Base-by-base conservation (phyloP, 2,329 filamentous ascomycete genomes). In the Rosellinia necatrix region DNA sequence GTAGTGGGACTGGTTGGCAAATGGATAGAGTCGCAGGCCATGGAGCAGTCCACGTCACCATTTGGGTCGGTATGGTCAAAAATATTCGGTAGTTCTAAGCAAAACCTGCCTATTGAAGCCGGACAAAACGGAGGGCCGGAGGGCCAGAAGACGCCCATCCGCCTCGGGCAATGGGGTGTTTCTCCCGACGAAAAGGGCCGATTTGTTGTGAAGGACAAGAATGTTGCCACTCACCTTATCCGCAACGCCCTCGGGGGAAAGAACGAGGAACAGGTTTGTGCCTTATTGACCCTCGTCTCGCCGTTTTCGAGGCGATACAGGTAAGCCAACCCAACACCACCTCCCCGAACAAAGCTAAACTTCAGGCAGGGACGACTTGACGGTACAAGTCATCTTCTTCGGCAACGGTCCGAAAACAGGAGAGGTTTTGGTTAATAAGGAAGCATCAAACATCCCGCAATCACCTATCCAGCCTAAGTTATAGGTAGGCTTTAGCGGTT, bases 321-420 rank as follows among this genome's bases (percentile, higher is more conserved):
- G 90, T 92, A 80, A 69, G 80, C 72, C 51, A 24, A n/a, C 38
- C 15, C 24, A 21, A 17, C 1, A 2, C 24, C 40, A 7, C 10
- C 12, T 17, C 21, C 3, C 27, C 25, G 24, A 19, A 21, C n/a
- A 17, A 25, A 58, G 58, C 67, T 67, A 43, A 66, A 21, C 41
- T 2, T 51, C n/a, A 24, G 58, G 40, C 58, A 93, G 91, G 64
- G 94, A 99, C 71, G 94, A 99, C 71, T 77, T 99, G 61, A 99
- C 94, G 0, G 93, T 99, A 13, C 91, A 99, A 73, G 94, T 99
- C 59, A 96, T 99, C 69, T 99, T 99, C 81, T 99, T 99, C 68
- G 94, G 94, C 58, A 85, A 96, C 65, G 85, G 88, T 30, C 78
- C 87, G 49, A 87, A 87, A 71, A 89, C 82, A 25, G 92, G 92